Evolutionary conservation across 2,329 filamentous ascomycete species (phyloP), one percentile per base, ranked within the genome.

Genomic region (Cladosporium phlei): DNA sequence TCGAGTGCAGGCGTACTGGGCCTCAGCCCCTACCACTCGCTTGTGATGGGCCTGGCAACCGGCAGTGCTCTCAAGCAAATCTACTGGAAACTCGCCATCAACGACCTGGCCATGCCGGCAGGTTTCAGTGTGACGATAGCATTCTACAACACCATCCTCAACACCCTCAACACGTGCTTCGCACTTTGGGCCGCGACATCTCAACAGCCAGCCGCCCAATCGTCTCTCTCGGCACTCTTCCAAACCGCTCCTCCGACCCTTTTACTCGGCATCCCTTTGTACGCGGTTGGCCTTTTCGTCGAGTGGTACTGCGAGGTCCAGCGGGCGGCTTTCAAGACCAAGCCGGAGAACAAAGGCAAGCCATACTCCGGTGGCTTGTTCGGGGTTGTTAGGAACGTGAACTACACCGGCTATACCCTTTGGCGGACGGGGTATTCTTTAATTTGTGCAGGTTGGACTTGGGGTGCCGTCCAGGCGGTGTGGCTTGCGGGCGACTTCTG

Each of bases 1-100:
- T 28, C 39, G 6, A 28, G n/a, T 4, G 25, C 30, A 19, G 40
- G 40, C 40, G 16, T 35, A 8, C 10, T 45, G 9, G 57, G 56
- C 11, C 48, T 59, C 5, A 52, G 48, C 7, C 50, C 52, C 7
- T 59, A 58, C 34, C 49, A 59, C 25, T 24, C 49, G 1, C 49
- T 59, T 5, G 51, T 61, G n/a, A 46, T 55, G 14, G 50, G 38
- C 3, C 50, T 61, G 10, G 55, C 55, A 11, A 38, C 50, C 2
- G 58, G 58, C 19, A 53, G 51, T 28, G 38, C 52, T 12, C 35
- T 47, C 14, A 59, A 59, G 45, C 56, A 59, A 25, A 55, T 61
- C 38, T 59, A 58, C 50, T 60, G 58, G 57, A 55, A 55, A 17
- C 27, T 55, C 12, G 45, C 50, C 16, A 47, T 58, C 20, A 49